phyloP scores from a whole-genome alignment of 164 flowering plant species.

The Sedum album region DNA sequence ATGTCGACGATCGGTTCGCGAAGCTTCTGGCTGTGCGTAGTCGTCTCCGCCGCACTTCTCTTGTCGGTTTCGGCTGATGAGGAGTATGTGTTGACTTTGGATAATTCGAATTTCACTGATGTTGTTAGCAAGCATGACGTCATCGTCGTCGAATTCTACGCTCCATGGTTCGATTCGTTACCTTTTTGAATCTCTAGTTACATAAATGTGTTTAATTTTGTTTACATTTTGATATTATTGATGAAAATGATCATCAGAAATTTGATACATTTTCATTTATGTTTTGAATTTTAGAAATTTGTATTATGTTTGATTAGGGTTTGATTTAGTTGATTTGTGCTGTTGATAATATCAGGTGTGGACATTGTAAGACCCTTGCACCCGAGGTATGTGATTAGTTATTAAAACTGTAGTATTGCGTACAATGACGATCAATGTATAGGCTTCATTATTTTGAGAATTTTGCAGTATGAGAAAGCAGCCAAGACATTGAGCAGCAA shows the following conservation, averaged over 20 bases:
- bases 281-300: too few relatives aligned
- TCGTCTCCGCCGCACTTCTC: background rate
- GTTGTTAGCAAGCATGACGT: constrained; percentile 51
- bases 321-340: too few relatives aligned
- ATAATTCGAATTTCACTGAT: constrained; percentile 68
- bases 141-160: constrained; percentile 93
- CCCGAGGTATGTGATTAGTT: background rate
- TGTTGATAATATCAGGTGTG: background rate
- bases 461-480: constrained; percentile 80
- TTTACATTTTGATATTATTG: background rate
- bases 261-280: too few relatives aligned
- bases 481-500: constrained; percentile 56
- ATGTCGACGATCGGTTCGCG: background rate
- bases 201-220: background rate
- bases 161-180: constrained; percentile 58
- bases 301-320: too few relatives aligned
- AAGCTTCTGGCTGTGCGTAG: background rate
- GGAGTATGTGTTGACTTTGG: constrained; percentile 68
- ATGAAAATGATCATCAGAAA: too few relatives aligned
- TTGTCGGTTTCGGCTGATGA: constrained; percentile 12
- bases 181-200: background rate
- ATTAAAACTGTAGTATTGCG: too few relatives aligned
- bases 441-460: too few relatives aligned
- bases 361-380: background rate
- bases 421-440: too few relatives aligned